Evolutionary conservation across 2,329 filamentous ascomycete species (phyloP).

Genomic region (Aureobasidium sp.): DNA sequence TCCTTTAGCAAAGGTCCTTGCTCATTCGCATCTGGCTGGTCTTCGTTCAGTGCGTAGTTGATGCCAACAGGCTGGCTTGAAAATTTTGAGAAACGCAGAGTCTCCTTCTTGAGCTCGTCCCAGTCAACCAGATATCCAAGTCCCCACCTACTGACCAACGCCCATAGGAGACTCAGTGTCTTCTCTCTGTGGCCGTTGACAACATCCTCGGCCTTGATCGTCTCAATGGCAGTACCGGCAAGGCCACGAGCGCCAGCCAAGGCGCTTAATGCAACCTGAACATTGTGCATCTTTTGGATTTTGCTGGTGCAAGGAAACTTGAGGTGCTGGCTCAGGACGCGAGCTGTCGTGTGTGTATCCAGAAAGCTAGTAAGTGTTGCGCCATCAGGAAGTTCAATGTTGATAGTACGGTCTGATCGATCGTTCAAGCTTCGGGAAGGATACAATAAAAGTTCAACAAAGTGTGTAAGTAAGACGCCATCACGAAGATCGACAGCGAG

Average conservation of each 20-base stretch:
- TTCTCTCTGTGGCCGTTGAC: conserved; percentile 60
- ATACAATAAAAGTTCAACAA: conserved; percentile 53
- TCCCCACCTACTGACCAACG: conserved; percentile 51
- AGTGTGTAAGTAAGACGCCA: conserved; percentile 52
- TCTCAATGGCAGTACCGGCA: conserved; percentile 35
- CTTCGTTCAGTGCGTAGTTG: background rate
- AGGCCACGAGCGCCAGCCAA: conserved; percentile 33
- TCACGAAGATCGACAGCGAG: conserved; percentile 57
- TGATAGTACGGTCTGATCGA: conserved; percentile 33
- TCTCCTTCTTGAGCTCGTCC: conserved; percentile 46
- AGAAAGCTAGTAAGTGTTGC: conserved; percentile 36
- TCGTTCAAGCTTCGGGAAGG: conserved; percentile 22
- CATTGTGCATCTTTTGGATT: conserved; percentile 53
- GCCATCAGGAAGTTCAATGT: conserved; percentile 40
- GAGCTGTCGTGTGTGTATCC: conserved; percentile 26
- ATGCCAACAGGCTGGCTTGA: background rate
- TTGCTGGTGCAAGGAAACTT: conserved; percentile 51
- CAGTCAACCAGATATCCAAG: conserved; percentile 49
- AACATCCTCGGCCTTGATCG: conserved; percentile 50
- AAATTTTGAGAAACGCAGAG: background rate
- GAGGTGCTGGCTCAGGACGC: conserved; percentile 50
- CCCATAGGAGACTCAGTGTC: conserved; percentile 55
- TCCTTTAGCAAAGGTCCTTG: conserved; percentile 39
- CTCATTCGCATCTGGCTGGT: conserved; percentile 10
- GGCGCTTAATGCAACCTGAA: conserved; percentile 50